These are phyloP conservation scores for Pueraria montana DNA, from an alignment of 306 rosid genomes.

Conservation along the genomic window DNA sequence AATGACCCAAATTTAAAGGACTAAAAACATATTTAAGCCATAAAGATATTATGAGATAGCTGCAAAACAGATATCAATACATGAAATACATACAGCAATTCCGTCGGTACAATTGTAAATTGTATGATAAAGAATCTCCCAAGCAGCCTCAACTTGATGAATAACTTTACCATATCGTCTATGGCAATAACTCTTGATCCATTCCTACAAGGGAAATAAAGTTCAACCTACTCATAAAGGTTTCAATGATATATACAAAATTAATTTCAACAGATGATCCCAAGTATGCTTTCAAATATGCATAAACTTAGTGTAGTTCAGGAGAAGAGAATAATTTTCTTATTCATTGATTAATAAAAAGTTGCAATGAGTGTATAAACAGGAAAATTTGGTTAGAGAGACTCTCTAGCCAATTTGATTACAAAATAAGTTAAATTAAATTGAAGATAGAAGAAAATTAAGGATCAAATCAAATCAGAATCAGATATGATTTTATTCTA, in stretches of 20 bases:
- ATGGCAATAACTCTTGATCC: slow-evolving; percentile 82
- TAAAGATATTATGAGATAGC: slow-evolving; percentile 16
- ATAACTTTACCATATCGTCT: slow-evolving; percentile 85
- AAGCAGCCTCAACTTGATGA: slow-evolving; percentile 80
- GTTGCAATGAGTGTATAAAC: background rate
- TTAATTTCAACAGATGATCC: slow-evolving; percentile 27
- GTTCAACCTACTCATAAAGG: slow-evolving; percentile 30
- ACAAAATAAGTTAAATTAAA: background rate
- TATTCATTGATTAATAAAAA: background rate
- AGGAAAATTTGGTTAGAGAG: background rate
- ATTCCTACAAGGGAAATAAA: slow-evolving; percentile 62
- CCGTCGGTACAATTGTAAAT: slow-evolving; percentile 90
- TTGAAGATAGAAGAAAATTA: background rate
- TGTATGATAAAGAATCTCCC: slow-evolving; percentile 92
- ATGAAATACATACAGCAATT: slow-evolving; percentile 75
- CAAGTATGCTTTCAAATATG: slow-evolving; percentile 7
- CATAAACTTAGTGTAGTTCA: background rate
- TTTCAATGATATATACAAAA: slow-evolving; percentile 9
- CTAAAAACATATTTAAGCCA: too few relatives aligned
- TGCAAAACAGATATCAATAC: background rate
- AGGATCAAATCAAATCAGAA: background rate
- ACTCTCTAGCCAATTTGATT: background rate
- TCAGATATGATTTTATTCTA: too few relatives aligned
- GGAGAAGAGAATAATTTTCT: background rate
- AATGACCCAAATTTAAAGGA: too few relatives aligned